Base-by-base conservation (phyloP, 805 yeast species). In the Schwanniomyces vanrijiae region DNA sequence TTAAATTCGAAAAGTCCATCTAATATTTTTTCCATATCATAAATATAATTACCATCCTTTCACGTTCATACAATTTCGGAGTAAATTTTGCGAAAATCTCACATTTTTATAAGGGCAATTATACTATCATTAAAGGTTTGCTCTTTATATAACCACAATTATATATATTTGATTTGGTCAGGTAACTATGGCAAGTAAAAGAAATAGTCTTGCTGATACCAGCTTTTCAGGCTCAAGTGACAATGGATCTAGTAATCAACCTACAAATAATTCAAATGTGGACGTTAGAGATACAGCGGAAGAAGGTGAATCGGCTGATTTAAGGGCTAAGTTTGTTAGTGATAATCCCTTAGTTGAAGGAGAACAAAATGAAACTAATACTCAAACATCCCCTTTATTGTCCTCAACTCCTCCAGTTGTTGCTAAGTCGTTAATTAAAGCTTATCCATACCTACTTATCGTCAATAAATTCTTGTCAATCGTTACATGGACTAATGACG, bases 381-480 rank as follows among this genome's bases (percentile, higher is more conserved):
- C 81, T 43, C 71, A 79, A 50, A 78, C 94, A 1, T 87, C 96
- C 2, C 96, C 97, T 1, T 75, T 94, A 53, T 76, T 90, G 33
- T 82, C 90, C 1, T 82, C 90, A 1, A 94, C 99, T 0, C 98
- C 98, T 2, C 94, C 97, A 2, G 81, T 90, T 0, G 89, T 92
- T 11, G 84, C 96, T 25, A 87, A 88, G 56, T 88, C 94, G 2
- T 75, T 92, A 43, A 81, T 90, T 34, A 77, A 82, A 50, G 82
- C 96, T 8, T 91, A 92, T 62, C 98, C 98, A 1, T 89, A 89
- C 61, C 72, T 92, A 37, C 75, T 88, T 34, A 79, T 87, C 1
- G 81, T 84, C 8, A 90, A 91, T 63, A 82, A 83, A 54, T 52
- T 80, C 2, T 72, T 90, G 46, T 83, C 88, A 37, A 75, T 90